phyloP scores from a whole-genome alignment of 2,329 filamentous ascomycete species.

The Sphaerulina musiva region DNA sequence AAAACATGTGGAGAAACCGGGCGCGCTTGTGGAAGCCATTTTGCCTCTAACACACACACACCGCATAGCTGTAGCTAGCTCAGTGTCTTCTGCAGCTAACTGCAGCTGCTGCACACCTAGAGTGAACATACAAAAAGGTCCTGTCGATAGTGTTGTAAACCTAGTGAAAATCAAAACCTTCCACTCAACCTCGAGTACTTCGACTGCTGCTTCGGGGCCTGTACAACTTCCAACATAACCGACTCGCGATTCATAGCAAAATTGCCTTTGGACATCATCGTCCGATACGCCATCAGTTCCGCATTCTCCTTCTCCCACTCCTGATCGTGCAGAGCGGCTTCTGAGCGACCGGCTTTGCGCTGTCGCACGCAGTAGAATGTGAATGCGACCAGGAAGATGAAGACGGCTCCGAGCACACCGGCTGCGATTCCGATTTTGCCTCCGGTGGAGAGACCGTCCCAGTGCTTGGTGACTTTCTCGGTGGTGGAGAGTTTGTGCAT shows the following conservation, averaged over 20 bases:
- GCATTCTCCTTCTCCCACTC: constrained; percentile 39
- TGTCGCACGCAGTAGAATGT: constrained; percentile 46
- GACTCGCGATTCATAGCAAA: constrained; percentile 22
- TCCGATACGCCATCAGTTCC: constrained; percentile 32
- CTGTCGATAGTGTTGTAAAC: no score
- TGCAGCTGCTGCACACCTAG: no score
- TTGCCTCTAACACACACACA: no score
- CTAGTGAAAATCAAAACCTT: constrained; percentile 4
- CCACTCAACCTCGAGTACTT: constrained; percentile 11
- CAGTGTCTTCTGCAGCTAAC: no score
- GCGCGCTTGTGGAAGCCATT: no score
- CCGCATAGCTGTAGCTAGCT: no score
- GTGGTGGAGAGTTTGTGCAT: constrained; percentile 39
- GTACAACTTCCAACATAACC: constrained; percentile 16
- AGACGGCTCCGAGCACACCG: constrained; percentile 39
- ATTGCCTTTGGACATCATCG: constrained; percentile 27
- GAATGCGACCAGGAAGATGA: constrained; percentile 31
- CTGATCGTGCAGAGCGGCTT: constrained; percentile 43
- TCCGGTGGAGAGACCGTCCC: constrained; percentile 39
- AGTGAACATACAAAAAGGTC: no score
- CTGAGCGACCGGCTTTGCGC: constrained; percentile 45
- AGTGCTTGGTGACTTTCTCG: constrained; percentile 39
- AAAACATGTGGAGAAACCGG: no score
- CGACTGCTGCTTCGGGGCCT: constrained; percentile 9
- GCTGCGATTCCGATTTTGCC: constrained; percentile 46